Conservation (phyloP, 2,329 filamentous ascomycete genomes). For the Botryotinia narcissicola region DNA sequence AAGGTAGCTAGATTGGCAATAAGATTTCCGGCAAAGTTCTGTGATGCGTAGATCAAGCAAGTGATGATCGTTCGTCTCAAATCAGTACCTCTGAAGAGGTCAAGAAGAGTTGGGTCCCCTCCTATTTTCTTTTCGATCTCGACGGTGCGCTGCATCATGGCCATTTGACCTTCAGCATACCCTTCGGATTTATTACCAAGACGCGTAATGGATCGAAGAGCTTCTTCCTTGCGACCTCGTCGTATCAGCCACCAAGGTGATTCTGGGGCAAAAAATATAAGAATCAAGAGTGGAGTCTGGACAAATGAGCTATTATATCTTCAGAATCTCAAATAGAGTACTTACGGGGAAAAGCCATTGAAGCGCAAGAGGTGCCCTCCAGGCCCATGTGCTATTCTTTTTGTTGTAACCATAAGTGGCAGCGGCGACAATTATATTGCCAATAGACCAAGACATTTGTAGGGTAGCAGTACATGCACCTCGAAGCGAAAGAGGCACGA, state of each 20-base stretch:
- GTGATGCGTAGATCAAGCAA: constrained; percentile 56
- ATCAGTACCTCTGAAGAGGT: constrained; percentile 56
- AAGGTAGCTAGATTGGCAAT: constrained; percentile 63
- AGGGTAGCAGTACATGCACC: constrained; percentile 60
- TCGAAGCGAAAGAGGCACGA: constrained; percentile 57
- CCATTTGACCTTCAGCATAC: constrained; percentile 50
- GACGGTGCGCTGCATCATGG: constrained; percentile 58
- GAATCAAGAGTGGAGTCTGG: constrained; percentile 48
- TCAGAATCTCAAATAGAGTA: background rate
- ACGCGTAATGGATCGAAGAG: constrained; percentile 39
- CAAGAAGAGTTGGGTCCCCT: constrained; percentile 46
- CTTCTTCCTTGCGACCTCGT: constrained; percentile 44
- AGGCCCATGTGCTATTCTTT: constrained; percentile 38
- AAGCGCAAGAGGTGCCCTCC: constrained; percentile 51
- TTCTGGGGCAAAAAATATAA: constrained; percentile 48
- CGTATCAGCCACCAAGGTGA: constrained; percentile 51
- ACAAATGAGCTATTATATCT: background rate
- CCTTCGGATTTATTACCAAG: constrained; percentile 44
- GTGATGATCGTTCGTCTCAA: constrained; percentile 55
- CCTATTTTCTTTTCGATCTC: constrained; percentile 50
- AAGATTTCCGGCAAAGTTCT: constrained; percentile 60
- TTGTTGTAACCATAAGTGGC: constrained; percentile 54
- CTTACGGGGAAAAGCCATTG: constrained; percentile 50
- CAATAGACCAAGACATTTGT: constrained; percentile 66
- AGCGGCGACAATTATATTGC: constrained; percentile 57